These are phyloP conservation scores for Fusarium sp. DNA, from an alignment of 2,329 filamentous ascomycete genomes.

Conservation along the genomic window DNA sequence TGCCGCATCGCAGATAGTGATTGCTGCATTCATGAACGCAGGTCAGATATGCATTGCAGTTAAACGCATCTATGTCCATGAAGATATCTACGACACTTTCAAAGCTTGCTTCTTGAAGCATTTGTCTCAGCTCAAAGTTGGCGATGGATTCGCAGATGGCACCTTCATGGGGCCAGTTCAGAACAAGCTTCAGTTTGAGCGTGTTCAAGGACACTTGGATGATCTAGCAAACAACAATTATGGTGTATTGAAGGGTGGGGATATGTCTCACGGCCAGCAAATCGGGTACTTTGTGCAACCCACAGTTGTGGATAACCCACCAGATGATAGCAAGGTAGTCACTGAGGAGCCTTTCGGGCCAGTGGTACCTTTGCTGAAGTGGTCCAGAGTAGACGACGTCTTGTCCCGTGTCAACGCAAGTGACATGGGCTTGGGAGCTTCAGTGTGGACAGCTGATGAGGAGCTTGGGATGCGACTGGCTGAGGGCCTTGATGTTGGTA, in stretches of 20 bases:
- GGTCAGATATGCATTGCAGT: slow-evolving; percentile 53
- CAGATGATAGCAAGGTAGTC: slow-evolving; percentile 17
- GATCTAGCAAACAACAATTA: slow-evolving; percentile 1
- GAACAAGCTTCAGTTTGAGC: slow-evolving; percentile 1
- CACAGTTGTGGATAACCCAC: slow-evolving; percentile 20
- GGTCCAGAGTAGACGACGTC: slow-evolving; percentile 15
- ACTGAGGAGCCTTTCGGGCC: slow-evolving; percentile 27
- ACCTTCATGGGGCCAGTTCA: slow-evolving; percentile 7
- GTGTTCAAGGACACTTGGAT: background rate
- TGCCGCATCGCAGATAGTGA: slow-evolving; percentile 50
- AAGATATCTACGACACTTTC: slow-evolving; percentile 64
- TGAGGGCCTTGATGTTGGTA: slow-evolving; percentile 14
- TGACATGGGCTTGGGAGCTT: slow-evolving; percentile 26
- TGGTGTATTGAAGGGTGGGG: background rate
- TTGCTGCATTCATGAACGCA: slow-evolving; percentile 67
- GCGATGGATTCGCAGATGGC: background rate
- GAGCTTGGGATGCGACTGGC: slow-evolving; percentile 7
- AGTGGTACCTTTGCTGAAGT: slow-evolving; percentile 20
- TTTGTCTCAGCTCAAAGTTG: slow-evolving; percentile 1
- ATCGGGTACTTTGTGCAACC: slow-evolving; percentile 5
- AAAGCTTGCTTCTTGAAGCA: background rate
- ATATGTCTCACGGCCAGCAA: background rate
- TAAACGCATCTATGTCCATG: slow-evolving; percentile 72
- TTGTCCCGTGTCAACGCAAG: slow-evolving; percentile 18
- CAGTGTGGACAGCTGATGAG: slow-evolving; percentile 15